Evolutionary conservation across 1,284 basidiomycete species (phyloP).

Genomic region (Leccinum griseonigrum): DNA sequence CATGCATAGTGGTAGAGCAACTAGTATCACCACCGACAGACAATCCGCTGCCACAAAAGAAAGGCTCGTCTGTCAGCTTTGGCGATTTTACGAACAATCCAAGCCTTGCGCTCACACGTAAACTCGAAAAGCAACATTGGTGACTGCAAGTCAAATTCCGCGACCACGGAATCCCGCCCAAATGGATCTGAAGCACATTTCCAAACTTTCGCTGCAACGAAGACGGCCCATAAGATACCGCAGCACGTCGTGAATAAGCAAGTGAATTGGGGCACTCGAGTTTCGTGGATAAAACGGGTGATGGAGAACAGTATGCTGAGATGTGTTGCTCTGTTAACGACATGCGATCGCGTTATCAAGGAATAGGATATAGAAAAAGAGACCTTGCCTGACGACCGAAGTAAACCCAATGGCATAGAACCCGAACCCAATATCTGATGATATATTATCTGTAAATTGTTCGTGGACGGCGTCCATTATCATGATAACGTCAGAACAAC

Average conservation of each 20-base stretch:
- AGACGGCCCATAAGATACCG: slow-evolving; percentile 2
- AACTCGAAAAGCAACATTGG: slow-evolving; percentile 2
- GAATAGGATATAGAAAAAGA: not conserved
- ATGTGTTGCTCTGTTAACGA: slow-evolving; percentile 1
- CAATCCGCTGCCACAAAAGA: slow-evolving; percentile 10
- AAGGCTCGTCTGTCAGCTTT: not conserved
- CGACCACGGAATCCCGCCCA: slow-evolving; percentile 2
- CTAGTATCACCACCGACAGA: slow-evolving; percentile 9
- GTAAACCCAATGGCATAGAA: slow-evolving; percentile 1
- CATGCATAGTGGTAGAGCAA: slow-evolving; percentile 13
- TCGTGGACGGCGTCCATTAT: not conserved
- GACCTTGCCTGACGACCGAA: slow-evolving; percentile 2
- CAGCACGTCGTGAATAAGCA: slow-evolving; percentile 6
- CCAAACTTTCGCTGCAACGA: slow-evolving; percentile 5
- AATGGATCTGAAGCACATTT: slow-evolving; percentile 3
- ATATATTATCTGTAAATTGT: not conserved
- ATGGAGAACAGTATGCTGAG: slow-evolving; percentile 11
- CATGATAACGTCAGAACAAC: not conserved
- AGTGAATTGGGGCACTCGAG: slow-evolving; percentile 1
- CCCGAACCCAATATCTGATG: slow-evolving; percentile 2
- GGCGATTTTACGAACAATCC: not conserved
- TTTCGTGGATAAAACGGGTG: not conserved
- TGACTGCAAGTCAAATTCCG: not conserved
- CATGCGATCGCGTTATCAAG: not conserved
- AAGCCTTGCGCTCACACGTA: not conserved